phyloP scores from a whole-genome alignment of 495 filamentous ascomycete genomes.

The Parachaetomium inaequale region DNA sequence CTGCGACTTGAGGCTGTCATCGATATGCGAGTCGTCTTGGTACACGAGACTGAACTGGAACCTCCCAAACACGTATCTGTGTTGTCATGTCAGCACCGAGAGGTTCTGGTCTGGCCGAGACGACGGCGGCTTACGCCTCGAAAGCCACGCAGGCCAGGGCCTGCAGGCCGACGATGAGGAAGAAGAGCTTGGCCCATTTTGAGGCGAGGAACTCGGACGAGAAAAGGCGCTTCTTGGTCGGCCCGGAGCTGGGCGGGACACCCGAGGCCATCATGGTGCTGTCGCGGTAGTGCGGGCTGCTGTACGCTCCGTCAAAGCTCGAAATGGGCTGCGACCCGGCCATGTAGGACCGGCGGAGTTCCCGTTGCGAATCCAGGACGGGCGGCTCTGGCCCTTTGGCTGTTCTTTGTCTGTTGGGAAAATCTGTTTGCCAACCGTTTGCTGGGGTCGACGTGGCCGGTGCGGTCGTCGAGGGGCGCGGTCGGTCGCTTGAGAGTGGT shows the following conservation, averaged over 20 bases:
- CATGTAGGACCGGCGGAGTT: constrained; percentile 41
- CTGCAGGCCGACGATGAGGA: constrained; percentile 69
- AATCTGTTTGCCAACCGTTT: constrained; percentile 2
- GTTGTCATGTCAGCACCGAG: constrained; percentile 7
- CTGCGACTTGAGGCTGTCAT: constrained; percentile 38
- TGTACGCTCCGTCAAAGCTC: constrained; percentile 34
- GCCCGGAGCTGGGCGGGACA: constrained; percentile 17
- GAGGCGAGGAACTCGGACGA: constrained; percentile 75
- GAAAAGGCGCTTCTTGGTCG: constrained; percentile 62
- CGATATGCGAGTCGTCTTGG: constrained; percentile 1
- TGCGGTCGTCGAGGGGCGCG: constrained; percentile 9
- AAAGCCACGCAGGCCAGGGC: constrained; percentile 73
- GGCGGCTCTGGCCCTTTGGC: constrained; percentile 23
- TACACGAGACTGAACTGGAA: constrained; percentile 55
- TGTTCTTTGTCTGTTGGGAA: not conserved
- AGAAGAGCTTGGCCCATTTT: constrained; percentile 84
- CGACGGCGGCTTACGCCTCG: constrained; percentile 65
- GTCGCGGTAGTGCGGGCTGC: constrained; percentile 29
- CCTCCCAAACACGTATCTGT: constrained; percentile 68
- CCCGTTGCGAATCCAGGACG: constrained; percentile 39
- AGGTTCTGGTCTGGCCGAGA: not conserved
- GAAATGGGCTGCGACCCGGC: constrained; percentile 35
- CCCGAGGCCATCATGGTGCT: constrained; percentile 25
- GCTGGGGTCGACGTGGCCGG: constrained; percentile 20
- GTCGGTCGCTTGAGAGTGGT: constrained; percentile 1